Evolutionary conservation across 2,329 filamentous ascomycete genomes (phyloP).

Genomic region (Scedosporium apiospermum): DNA sequence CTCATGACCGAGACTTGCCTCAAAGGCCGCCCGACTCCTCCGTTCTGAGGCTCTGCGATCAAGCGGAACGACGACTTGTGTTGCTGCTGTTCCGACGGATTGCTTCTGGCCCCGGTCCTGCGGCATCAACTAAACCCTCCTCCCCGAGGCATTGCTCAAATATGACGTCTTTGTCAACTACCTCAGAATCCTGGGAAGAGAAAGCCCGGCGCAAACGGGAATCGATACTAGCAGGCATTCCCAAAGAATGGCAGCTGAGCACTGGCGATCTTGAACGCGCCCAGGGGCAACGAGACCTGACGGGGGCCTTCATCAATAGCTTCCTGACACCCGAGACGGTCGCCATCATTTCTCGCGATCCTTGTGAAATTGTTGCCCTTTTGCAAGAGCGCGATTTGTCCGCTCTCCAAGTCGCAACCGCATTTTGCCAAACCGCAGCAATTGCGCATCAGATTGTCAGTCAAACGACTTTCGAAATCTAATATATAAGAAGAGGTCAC

Average conservation of each 20-base stretch:
- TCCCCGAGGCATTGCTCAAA: no score
- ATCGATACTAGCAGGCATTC: slow-evolving; percentile 11
- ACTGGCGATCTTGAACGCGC: slow-evolving; percentile 10
- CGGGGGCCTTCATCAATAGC: slow-evolving; percentile 12
- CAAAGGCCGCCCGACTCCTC: no score
- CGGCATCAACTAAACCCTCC: no score
- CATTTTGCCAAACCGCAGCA: slow-evolving; percentile 40
- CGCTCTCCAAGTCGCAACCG: slow-evolving; percentile 33
- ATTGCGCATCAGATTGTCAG: slow-evolving; percentile 45
- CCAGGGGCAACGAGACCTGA: slow-evolving; percentile 8
- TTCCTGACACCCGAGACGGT: slow-evolving; percentile 8
- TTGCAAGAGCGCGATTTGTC: background rate
- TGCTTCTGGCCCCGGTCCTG: no score
- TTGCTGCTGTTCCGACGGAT: no score
- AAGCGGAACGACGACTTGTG: no score
- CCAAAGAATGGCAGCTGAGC: slow-evolving; percentile 12
- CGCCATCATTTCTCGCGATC: slow-evolving; percentile 9
- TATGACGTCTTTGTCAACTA: background rate
- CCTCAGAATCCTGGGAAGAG: slow-evolving; percentile 10
- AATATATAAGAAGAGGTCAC: no score
- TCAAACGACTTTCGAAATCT: no score
- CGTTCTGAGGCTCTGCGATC: no score
- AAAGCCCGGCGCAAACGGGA: slow-evolving; percentile 13
- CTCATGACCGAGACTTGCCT: no score
- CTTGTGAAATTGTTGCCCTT: slow-evolving; percentile 2